A percentile compares a stretch with the other conserved stretches of the same genome.
phyloP scores from a whole-genome alignment of 495 filamentous ascomycete species.

The Hamigera avellanea region DNA sequence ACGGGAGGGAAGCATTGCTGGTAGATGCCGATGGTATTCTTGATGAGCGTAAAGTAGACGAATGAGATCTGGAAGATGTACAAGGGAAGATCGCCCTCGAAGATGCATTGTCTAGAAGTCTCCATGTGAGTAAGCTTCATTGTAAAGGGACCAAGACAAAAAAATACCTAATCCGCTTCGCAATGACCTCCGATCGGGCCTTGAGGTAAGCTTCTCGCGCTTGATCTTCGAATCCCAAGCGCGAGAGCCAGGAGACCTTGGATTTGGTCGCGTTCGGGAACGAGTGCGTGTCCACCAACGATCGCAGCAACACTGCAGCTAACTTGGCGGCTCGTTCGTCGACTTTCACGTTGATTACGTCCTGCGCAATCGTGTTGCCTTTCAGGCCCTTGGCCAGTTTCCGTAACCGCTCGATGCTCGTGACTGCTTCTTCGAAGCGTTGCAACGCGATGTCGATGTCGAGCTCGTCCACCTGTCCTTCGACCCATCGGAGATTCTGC shows the following conservation, averaged over 20 bases:
- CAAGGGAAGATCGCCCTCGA: slow-evolving; percentile 79
- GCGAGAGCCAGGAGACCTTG: slow-evolving; percentile 70
- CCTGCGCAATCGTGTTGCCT: slow-evolving; percentile 73
- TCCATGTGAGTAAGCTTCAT: neutral
- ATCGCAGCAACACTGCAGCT: slow-evolving; percentile 58
- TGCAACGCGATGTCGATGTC: slow-evolving; percentile 94
- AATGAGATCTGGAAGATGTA: slow-evolving; percentile 96
- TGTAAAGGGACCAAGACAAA: neutral
- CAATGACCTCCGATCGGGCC: slow-evolving; percentile 62
- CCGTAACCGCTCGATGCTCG: slow-evolving; percentile 70
- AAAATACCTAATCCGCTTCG: slow-evolving; percentile 67
- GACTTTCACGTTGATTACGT: slow-evolving; percentile 79
- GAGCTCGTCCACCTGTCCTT: slow-evolving; percentile 88
- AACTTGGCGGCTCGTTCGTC: slow-evolving; percentile 76
- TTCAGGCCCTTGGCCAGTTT: slow-evolving; percentile 67
- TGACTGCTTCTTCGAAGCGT: slow-evolving; percentile 73
- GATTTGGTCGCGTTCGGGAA: slow-evolving; percentile 57
- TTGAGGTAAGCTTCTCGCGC: slow-evolving; percentile 79
- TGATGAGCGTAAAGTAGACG: slow-evolving; percentile 89
- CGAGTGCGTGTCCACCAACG: slow-evolving; percentile 61
- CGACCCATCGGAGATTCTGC: slow-evolving; percentile 90
- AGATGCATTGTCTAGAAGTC: slow-evolving; percentile 67
- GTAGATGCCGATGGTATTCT: slow-evolving; percentile 80
- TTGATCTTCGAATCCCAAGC: slow-evolving; percentile 80
- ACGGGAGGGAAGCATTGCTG: slow-evolving; percentile 77